Conservation (phyloP, 148 eudicot genomes). For the Cornus suecica region DNA sequence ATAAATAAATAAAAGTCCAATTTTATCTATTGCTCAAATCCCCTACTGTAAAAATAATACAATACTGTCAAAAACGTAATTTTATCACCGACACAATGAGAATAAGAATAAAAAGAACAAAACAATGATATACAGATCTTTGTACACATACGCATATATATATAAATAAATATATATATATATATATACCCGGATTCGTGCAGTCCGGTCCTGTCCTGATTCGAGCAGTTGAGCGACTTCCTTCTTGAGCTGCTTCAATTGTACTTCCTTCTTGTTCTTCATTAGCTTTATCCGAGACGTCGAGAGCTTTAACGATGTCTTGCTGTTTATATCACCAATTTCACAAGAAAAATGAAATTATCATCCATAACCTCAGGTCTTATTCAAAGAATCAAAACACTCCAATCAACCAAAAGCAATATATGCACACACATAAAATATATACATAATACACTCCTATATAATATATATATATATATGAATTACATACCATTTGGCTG, state of each 20-base stretch:
- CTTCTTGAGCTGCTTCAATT: slow-evolving; percentile 63
- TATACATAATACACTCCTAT: too few relatives aligned
- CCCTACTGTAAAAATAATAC: too few relatives aligned
- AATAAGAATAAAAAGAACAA: too few relatives aligned
- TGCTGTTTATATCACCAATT: slow-evolving; percentile 46
- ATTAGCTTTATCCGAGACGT: slow-evolving; percentile 69
- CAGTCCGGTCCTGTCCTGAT: slow-evolving; percentile 79
- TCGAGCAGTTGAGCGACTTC: slow-evolving; percentile 87
- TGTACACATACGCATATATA: too few relatives aligned
- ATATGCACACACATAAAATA: neutral
- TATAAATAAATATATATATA: neutral
- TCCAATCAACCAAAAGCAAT: too few relatives aligned
- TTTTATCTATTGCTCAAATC: neutral
- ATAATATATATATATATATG: neutral
- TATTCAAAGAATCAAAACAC: neutral
- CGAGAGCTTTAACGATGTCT: slow-evolving; percentile 83
- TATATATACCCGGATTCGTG: slow-evolving; percentile 82
- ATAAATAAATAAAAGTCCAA: neutral
- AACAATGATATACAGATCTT: too few relatives aligned
- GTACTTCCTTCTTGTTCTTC: slow-evolving; percentile 86
- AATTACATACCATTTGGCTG: slow-evolving; percentile 97
- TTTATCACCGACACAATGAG: too few relatives aligned
- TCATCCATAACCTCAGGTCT: neutral
- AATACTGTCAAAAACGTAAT: neutral
- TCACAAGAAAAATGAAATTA: neutral